Evolutionary conservation across 129 eudicot species (phyloP).

Genomic region (Escallonia rubra): DNA sequence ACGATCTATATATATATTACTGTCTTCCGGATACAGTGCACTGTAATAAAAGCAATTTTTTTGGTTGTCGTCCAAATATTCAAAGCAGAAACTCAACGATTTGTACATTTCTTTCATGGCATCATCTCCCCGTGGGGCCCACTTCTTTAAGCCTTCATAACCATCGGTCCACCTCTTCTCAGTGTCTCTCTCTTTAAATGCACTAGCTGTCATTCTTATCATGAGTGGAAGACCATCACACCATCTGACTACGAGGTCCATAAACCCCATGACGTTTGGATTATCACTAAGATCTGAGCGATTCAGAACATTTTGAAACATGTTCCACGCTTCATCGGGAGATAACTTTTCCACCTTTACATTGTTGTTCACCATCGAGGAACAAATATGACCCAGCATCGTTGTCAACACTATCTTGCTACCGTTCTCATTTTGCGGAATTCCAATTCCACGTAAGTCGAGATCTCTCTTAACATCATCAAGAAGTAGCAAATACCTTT

Average conservation of each 20-base stretch:
- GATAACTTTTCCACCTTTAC: slow-evolving; percentile 21
- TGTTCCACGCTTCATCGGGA: slow-evolving; percentile 21
- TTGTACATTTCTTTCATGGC: slow-evolving; percentile 12
- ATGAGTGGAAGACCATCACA: slow-evolving; percentile 29
- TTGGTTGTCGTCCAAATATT: slow-evolving; percentile 20
- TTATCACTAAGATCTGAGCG: slow-evolving; percentile 7
- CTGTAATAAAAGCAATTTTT: slow-evolving; percentile 32
- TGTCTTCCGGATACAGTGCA: slow-evolving; percentile 36
- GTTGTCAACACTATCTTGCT: slow-evolving; percentile 37
- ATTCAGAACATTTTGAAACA: slow-evolving; percentile 21
- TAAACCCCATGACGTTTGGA: slow-evolving; percentile 12
- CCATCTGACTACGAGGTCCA: slow-evolving; percentile 12
- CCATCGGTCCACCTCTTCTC: slow-evolving; percentile 28
- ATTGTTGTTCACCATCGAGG: slow-evolving; percentile 11
- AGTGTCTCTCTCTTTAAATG: slow-evolving; percentile 20
- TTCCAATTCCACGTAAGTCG: slow-evolving; percentile 23
- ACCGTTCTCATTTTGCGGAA: slow-evolving; percentile 18
- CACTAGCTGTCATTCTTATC: slow-evolving; percentile 31
- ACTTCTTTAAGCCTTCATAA: slow-evolving; percentile 15
- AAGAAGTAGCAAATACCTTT: slow-evolving; percentile 24
- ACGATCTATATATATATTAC: slow-evolving; percentile 19
- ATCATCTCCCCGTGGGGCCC: slow-evolving; percentile 22
- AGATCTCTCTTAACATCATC: slow-evolving; percentile 28
- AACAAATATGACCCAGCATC: slow-evolving; percentile 11
- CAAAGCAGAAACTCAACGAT: slow-evolving; percentile 25